phyloP scores from a whole-genome alignment of 441 rosid species.

The Populus hybrid region DNA sequence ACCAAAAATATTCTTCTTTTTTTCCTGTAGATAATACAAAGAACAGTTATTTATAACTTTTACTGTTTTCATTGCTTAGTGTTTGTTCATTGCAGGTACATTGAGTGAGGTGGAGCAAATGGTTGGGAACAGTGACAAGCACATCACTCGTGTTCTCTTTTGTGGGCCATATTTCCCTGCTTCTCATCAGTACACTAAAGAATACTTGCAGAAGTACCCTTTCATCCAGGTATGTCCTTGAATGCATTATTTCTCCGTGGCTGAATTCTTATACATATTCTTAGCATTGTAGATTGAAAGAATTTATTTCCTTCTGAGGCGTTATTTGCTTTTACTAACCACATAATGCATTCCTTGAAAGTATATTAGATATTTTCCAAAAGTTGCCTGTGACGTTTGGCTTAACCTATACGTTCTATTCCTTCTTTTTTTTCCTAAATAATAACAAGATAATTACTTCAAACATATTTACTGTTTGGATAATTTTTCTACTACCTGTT shows the following conservation, averaged over 20 bases:
- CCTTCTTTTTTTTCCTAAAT: not conserved
- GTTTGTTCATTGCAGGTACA: slow-evolving; percentile 20
- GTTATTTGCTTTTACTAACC: not conserved
- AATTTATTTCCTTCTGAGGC: not conserved
- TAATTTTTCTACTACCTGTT: not conserved
- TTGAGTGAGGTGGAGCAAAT: slow-evolving; percentile 24
- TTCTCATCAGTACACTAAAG: slow-evolving; percentile 70
- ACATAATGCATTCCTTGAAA: not conserved
- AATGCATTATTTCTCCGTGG: not conserved
- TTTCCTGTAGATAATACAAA: not conserved
- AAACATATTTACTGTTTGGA: not conserved
- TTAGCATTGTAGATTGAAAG: not conserved
- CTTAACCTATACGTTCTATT: not conserved
- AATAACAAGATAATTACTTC: not conserved
- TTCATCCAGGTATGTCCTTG: slow-evolving; percentile 53
- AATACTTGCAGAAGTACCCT: slow-evolving; percentile 60
- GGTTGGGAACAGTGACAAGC: slow-evolving; percentile 27
- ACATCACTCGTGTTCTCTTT: slow-evolving; percentile 65
- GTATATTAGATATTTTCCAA: not conserved
- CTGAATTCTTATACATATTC: not conserved
- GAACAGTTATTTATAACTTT: not conserved
- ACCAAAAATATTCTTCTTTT: too few species aligned
- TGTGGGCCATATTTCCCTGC: slow-evolving; percentile 73
- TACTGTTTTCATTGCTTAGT: not conserved
- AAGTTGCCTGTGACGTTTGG: not conserved